These are phyloP conservation scores for Kwoniella shandongensis DNA, from an alignment of 768 basidiomycete species.

Conservation along the genomic window DNA sequence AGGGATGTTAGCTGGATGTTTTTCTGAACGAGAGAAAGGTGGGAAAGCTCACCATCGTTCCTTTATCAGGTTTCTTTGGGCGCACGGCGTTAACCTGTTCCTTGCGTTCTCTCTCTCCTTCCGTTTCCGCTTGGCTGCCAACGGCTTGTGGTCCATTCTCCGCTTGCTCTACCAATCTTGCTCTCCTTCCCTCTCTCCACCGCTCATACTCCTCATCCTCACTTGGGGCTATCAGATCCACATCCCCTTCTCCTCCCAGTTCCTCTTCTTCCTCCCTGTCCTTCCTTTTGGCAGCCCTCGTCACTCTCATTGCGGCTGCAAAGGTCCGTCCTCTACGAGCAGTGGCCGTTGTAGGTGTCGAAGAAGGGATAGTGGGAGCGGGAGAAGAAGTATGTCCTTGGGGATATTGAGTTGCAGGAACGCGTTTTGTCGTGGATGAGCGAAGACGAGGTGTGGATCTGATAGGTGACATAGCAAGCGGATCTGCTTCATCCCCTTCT, in stretches of 20 bases:
- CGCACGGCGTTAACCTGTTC: not conserved
- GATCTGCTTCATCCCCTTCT: slow-evolving; percentile 23
- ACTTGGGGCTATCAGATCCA: slow-evolving; percentile 35
- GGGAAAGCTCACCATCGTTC: not conserved
- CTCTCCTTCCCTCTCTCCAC: slow-evolving; percentile 18
- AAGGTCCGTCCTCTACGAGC: too few relatives aligned
- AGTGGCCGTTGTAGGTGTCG: not conserved
- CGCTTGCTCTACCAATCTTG: not conserved
- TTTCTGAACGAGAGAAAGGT: too few relatives aligned
- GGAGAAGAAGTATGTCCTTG: not conserved
- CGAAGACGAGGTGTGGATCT: not conserved
- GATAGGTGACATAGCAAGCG: slow-evolving; percentile 16
- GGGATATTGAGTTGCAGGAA: not conserved
- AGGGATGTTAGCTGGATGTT: not conserved
- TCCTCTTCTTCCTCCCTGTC: slow-evolving; percentile 14
- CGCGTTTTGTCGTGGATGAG: not conserved
- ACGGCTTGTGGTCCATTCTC: too few relatives aligned
- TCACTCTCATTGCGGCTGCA: not conserved
- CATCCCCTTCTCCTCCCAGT: slow-evolving; percentile 5
- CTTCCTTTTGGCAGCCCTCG: slow-evolving; percentile 10
- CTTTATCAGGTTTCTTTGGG: slow-evolving; percentile 19
- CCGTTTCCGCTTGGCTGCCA: not conserved
- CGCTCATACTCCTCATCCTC: slow-evolving; percentile 39
- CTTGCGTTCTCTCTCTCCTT: not conserved
- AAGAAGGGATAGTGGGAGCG: not conserved